Conservation (phyloP, 495 filamentous ascomycete genomes). For the Aspergillus nanangensis region DNA sequence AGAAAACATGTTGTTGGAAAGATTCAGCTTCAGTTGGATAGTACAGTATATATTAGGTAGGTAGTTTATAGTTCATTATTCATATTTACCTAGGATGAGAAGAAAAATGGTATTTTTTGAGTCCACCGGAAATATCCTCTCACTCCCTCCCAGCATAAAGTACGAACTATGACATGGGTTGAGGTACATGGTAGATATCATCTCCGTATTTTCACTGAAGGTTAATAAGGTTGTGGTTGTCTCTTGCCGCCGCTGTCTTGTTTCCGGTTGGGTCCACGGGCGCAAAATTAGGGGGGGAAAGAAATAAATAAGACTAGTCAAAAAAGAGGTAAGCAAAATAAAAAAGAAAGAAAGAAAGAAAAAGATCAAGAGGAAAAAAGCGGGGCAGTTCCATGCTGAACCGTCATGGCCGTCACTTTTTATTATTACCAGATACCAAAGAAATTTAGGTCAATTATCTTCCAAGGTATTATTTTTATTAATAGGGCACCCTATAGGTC, state of each 20-base stretch:
- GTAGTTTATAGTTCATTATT: too few relatives aligned
- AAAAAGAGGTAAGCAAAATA: not conserved
- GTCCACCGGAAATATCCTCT: too few relatives aligned
- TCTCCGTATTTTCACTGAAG: not conserved
- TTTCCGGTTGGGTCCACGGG: conserved; percentile 26
- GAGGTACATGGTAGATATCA: too few relatives aligned
- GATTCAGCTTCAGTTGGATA: too few relatives aligned
- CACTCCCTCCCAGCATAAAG: too few relatives aligned
- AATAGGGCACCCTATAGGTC: not conserved
- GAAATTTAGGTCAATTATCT: too few relatives aligned
- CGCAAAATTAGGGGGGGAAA: conserved; percentile 14
- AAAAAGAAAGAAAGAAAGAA: conserved; percentile 4
- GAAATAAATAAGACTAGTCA: not conserved
- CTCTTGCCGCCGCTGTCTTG: conserved; percentile 25
- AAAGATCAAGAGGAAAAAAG: not conserved
- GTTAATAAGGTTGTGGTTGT: conserved; percentile 1
- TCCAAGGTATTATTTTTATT: too few relatives aligned
- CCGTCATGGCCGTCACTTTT: too few relatives aligned
- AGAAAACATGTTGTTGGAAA: too few relatives aligned
- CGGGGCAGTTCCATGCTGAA: not conserved
- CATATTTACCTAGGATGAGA: too few relatives aligned
- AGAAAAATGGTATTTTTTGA: too few relatives aligned
- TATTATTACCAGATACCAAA: not conserved
- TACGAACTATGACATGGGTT: not conserved
- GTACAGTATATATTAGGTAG: too few relatives aligned